Percentiles rank a stretch among this genome's conserved stretches.
phyloP scores from a whole-genome alignment of 2,329 filamentous ascomycete species.

The Fusarium newnesense region DNA sequence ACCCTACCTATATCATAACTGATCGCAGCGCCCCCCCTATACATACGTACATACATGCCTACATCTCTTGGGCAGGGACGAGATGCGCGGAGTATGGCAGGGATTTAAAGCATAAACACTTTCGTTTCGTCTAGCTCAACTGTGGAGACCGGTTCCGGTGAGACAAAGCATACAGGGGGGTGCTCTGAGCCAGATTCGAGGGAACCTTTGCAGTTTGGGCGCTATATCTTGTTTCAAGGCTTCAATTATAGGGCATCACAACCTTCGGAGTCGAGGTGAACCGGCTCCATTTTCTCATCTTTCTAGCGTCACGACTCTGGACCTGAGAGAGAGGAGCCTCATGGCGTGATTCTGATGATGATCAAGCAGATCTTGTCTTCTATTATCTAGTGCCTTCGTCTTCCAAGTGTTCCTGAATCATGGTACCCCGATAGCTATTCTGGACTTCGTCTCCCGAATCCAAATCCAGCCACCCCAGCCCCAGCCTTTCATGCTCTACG shows the following conservation, averaged over 20 bases:
- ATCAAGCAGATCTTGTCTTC: conserved; percentile 38
- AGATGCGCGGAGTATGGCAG: conserved; percentile 27
- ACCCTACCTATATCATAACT: conserved; percentile 31
- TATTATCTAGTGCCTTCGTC: conserved; percentile 32
- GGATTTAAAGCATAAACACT: conserved; percentile 31
- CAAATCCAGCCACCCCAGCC: background rate
- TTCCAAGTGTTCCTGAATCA: conserved; percentile 23
- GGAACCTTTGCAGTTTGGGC: conserved; percentile 31
- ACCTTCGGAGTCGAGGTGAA: background rate
- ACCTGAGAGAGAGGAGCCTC: conserved; percentile 26
- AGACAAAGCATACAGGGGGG: conserved; percentile 33
- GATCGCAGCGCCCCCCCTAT: conserved; percentile 19
- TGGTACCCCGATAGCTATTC: conserved; percentile 13
- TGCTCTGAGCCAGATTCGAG: conserved; percentile 28
- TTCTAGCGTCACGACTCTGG: conserved; percentile 21
- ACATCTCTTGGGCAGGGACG: conserved; percentile 19
- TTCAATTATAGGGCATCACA: conserved; percentile 32
- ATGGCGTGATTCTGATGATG: conserved; percentile 37
- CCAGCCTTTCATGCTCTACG: conserved; percentile 9
- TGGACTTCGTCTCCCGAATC: background rate
- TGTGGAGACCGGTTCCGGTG: conserved; percentile 37
- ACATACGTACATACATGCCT: background rate
- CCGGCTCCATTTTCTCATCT: conserved; percentile 26
- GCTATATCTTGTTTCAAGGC: conserved; percentile 32
- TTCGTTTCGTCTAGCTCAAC: conserved; percentile 37